Evolutionary conservation across 2,329 filamentous ascomycete species (phyloP), one percentile per base, ranked within the genome.

Genomic region (Diatrype stigma): DNA sequence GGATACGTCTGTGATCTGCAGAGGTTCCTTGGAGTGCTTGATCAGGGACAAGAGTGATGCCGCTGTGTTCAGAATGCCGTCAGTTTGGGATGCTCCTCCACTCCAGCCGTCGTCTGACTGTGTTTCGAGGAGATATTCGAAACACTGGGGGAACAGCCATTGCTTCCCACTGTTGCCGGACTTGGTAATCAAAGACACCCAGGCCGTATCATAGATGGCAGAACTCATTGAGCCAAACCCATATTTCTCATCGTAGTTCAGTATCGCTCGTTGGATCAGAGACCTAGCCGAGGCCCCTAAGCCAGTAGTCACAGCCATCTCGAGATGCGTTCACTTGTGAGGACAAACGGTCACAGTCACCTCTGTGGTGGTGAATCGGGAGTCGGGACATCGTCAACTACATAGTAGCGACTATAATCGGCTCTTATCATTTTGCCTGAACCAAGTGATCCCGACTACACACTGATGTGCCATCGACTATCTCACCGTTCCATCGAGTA

Each of bases 181-280:
- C 34, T 54, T 58, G 22, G 56, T 61, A 11, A 64, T 54, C 52
- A 68, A 60, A 1, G 67, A 61, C 3, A 69, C 61, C 67, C 68
- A 70, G 2, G 68, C 68, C 2, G 67, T 69, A 47, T 69, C 66
- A 50, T 70, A 70, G 23, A 61, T 48, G 26, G 59, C 51, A 47
- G 57, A 54, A 22, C 61, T 63, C 58, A 66, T 61, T 0, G 57
- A 61, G 6, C 65, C 62, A 7, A 62, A 47, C 51, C 40, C 48
- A n/a, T 49, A 49, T 14, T 32, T 17, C 11, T 49, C 38, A 26
- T 40, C 35, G 23, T 42, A 42, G 48, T 57, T 55, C 14, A 50
- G 49, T 7, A 57, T 16, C n/a, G 52, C 54, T 14, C 40, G 49
- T 48, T 49, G 52, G 16, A 58, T 53, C 49, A 58, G 49, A 50